Evolutionary conservation across 768 basidiomycete species (phyloP), one percentile per base, ranked within the genome.

Genomic region (Suillus spraguei): DNA sequence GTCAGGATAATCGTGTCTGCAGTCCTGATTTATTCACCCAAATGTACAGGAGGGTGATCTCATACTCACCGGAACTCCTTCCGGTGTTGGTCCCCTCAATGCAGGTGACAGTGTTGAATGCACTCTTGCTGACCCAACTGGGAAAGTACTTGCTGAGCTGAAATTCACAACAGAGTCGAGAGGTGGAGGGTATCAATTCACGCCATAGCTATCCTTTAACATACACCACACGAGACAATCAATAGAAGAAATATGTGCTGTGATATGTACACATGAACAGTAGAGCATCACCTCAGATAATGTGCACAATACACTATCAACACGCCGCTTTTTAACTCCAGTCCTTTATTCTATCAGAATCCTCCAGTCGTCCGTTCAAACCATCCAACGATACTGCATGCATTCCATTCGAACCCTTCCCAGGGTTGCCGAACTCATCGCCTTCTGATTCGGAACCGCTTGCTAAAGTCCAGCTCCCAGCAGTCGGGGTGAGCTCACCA

Each of bases 61-160:
- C n/a, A 79, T 97, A 64, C 80, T 97, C 39, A 97, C 95, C 0
- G 94, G 95, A 6, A 99, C 97, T 1, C 97, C 97, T 1, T 84
- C 90, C 0, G 97, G 97, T 20, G 95, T 98, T 4, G 94, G 95
- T 22, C 87, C 88, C 1, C 72, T 98, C 61, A 64, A 72, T 0
- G 83, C 89, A 2, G 94, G 93, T 0, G 95, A 99, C 78, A 82
- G 80, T 35, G 83, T 99, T 64, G 85, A 88, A 65, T 97, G 94
- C 63, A 78, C 82, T 4, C 76, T 99, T 54, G 78, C 83, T 5
- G 87, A 89, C 65, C 71, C 77, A 5, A 71, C 73, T 0, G 84
- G 86, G 33, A 80, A 86, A 61, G 77, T 85, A 56, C 76, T 98
- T 22, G 82, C 85, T 33, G 78, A 78, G 32, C 81, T 96, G 47